Conservation (phyloP, 1,139 yeast genomes). For the Saccharomyces pastorianus region DNA sequence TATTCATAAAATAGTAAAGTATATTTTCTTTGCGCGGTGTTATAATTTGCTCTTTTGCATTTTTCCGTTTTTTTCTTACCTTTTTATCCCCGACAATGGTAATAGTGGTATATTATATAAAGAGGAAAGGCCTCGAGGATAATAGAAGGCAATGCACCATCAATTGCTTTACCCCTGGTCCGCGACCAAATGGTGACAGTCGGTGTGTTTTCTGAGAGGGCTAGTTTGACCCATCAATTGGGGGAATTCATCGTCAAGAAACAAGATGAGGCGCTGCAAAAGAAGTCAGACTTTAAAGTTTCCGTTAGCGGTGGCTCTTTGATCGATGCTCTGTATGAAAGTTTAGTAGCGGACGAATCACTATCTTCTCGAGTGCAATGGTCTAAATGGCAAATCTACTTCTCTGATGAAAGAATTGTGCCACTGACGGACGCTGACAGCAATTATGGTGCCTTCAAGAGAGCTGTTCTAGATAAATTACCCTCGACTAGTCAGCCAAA, state of each 20-base stretch:
- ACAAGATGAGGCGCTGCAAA: constrained; percentile 46
- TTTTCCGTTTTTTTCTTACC: not conserved
- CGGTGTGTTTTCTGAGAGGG: constrained; percentile 46
- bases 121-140: not conserved
- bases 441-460: constrained; percentile 82
- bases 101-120: not conserved
- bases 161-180: not conserved
- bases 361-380: constrained; percentile 54
- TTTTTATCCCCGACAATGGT: not conserved
- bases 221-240: constrained; percentile 50
- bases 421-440: constrained; percentile 79
- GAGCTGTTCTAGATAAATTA: constrained; percentile 59
- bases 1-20: not conserved
- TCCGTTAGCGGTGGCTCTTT: constrained; percentile 91
- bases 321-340: constrained; percentile 64
- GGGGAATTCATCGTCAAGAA: constrained; percentile 44
- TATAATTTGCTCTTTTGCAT: not conserved
- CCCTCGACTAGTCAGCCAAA: constrained; percentile 39
- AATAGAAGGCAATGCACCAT: not conserved
- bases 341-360: constrained; percentile 53
- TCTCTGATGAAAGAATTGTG: constrained; percentile 94
- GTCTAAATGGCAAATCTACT: constrained; percentile 90
- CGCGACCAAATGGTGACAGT: constrained; percentile 36
- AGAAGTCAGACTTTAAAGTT: constrained; percentile 45
- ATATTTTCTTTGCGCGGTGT: not conserved